Conservation (phyloP, 805 yeast species). For the Metschnikowia anglica region DNA sequence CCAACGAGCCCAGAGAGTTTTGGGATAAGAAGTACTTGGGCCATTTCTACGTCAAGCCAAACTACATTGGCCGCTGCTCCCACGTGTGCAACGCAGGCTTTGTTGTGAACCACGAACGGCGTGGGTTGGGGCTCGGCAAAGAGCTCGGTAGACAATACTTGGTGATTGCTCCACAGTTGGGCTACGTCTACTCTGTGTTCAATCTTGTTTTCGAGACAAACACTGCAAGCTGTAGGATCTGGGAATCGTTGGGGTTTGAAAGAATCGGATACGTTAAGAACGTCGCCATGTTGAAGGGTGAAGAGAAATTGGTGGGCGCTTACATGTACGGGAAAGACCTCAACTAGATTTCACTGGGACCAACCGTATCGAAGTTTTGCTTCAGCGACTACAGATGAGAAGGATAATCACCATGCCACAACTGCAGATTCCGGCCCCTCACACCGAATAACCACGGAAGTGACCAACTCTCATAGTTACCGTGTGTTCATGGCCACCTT, state of each 20-base stretch:
- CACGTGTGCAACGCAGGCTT: slow-evolving; percentile 91
- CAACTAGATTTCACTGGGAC: too few species aligned
- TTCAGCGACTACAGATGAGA: too few species aligned
- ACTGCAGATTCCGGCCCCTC: too few species aligned
- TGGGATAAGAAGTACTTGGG: slow-evolving; percentile 62
- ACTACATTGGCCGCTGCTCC: slow-evolving; percentile 79
- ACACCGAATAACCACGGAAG: too few species aligned
- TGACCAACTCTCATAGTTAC: too few species aligned
- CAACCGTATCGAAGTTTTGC: too few species aligned
- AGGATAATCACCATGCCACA: too few species aligned
- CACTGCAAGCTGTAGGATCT: slow-evolving; percentile 67
- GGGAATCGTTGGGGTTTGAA: slow-evolving; percentile 84
- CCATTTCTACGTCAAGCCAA: slow-evolving; percentile 79
- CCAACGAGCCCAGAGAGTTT: slow-evolving; percentile 35
- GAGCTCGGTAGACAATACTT: slow-evolving; percentile 68
- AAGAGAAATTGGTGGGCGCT: slow-evolving; percentile 68
- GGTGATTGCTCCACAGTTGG: slow-evolving; percentile 71
- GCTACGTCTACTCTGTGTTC: slow-evolving; percentile 81
- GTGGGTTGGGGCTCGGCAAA: slow-evolving; percentile 72
- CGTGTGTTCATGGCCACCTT: too few species aligned
- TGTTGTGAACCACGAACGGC: slow-evolving; percentile 53
- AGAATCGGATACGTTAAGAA: slow-evolving; percentile 70
- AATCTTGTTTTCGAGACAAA: slow-evolving; percentile 85
- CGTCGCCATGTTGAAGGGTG: slow-evolving; percentile 73
- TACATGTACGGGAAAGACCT: slow-evolving; percentile 70